phyloP scores from a whole-genome alignment of 2,329 filamentous ascomycete genomes.

The Fusarium brachygibbosum region DNA sequence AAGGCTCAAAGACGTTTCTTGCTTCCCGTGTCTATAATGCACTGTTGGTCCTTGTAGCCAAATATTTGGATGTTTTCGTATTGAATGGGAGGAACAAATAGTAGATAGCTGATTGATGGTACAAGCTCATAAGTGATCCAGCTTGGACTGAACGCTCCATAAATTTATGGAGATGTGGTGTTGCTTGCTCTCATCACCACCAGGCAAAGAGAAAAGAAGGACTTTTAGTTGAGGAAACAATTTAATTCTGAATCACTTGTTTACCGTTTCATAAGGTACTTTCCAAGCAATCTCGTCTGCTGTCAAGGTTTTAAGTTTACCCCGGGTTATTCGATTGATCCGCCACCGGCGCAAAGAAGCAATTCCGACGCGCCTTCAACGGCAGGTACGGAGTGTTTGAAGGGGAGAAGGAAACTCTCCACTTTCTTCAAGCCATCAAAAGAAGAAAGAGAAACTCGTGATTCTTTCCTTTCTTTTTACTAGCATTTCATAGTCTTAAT shows the following conservation, averaged over 20 bases:
- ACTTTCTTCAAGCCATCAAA: neutral
- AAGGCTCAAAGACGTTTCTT: too few species aligned
- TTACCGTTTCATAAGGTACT: neutral
- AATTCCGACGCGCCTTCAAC: conserved; percentile 24
- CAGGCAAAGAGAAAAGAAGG: neutral
- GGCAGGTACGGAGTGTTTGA: neutral
- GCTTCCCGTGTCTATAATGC: too few species aligned
- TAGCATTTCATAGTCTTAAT: neutral
- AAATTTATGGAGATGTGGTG: neutral
- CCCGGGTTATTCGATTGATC: conserved; percentile 22
- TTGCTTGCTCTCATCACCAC: neutral
- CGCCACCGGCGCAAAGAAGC: conserved; percentile 31
- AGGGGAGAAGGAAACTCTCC: neutral
- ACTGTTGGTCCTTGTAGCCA: too few species aligned
- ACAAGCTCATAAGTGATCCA: neutral
- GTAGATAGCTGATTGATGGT: too few species aligned
- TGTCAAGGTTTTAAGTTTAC: neutral
- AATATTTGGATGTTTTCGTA: too few species aligned
- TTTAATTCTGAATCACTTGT: too few species aligned
- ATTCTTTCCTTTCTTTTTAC: neutral
- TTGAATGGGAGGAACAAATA: neutral
- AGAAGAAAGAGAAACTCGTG: neutral
- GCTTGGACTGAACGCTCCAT: neutral
- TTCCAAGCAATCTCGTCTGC: neutral
- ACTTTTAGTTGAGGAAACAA: neutral